Percentiles rank a stretch among this genome's conserved stretches.
Evolutionary conservation across 2,329 filamentous ascomycete species (phyloP).

Genomic region (Xylariomycetidae sp.): DNA sequence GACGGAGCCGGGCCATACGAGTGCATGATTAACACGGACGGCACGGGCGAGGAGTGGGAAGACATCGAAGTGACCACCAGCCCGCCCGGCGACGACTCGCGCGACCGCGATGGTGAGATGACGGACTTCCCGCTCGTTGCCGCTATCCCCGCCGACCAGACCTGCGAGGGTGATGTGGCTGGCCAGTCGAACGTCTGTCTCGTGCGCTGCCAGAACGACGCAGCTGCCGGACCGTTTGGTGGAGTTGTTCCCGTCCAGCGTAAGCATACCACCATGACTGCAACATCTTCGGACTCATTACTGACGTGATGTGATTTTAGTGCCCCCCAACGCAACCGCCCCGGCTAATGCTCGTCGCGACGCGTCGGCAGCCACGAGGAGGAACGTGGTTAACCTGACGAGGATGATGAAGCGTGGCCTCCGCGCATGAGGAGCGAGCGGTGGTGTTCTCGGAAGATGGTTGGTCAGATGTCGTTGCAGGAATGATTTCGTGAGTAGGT

Average conservation of each 20-base stretch:
- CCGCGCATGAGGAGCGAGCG: too few species aligned
- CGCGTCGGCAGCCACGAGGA: too few species aligned
- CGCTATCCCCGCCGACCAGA: slow-evolving; percentile 46
- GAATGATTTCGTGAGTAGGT: too few species aligned
- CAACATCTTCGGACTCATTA: too few species aligned
- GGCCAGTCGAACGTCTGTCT: slow-evolving; percentile 56
- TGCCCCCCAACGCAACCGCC: too few species aligned
- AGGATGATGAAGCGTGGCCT: too few species aligned
- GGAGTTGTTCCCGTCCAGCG: slow-evolving; percentile 53
- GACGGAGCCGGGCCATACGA: slow-evolving; percentile 62
- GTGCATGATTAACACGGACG: slow-evolving; percentile 59
- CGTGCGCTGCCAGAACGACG: slow-evolving; percentile 56
- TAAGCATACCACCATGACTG: too few species aligned
- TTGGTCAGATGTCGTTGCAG: too few species aligned
- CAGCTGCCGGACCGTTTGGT: slow-evolving; percentile 56
- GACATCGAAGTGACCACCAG: slow-evolving; percentile 49
- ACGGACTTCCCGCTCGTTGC: slow-evolving; percentile 49
- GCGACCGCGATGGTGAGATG: slow-evolving; percentile 35
- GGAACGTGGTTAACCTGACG: too few species aligned
- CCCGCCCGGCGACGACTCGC: slow-evolving; percentile 44
- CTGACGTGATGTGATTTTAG: too few species aligned
- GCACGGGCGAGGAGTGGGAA: slow-evolving; percentile 46
- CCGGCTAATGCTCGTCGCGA: too few species aligned
- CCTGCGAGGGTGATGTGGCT: slow-evolving; percentile 54
- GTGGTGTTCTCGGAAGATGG: too few species aligned